These are phyloP conservation scores for Silybum marianum DNA, from an alignment of 129 eudicot genomes.

Conservation along the genomic window DNA sequence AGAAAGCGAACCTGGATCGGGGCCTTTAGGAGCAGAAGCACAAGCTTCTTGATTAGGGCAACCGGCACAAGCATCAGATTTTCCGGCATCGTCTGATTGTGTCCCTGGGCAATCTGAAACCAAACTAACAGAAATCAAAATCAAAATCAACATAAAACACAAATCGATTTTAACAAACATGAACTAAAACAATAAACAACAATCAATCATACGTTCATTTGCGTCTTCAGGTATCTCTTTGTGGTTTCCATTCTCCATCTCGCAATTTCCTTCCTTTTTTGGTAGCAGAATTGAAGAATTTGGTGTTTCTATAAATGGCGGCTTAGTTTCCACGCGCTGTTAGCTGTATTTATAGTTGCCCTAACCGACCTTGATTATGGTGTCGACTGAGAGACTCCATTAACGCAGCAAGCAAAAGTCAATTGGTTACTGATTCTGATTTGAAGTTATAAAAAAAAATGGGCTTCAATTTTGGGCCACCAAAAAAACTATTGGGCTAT, in stretches of 20 bases:
- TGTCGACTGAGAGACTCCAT: too few relatives aligned
- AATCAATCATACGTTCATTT: constrained; percentile 69
- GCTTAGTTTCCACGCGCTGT: too few relatives aligned
- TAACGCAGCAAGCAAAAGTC: too few relatives aligned
- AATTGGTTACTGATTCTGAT: too few relatives aligned
- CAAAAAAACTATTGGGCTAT: too few relatives aligned
- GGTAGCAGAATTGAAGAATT: constrained; percentile 1
- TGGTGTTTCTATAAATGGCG: constrained; percentile 7
- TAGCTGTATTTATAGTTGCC: not conserved
- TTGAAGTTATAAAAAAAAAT: too few relatives aligned
- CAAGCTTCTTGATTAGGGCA: constrained; percentile 95
- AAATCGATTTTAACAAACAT: not conserved
- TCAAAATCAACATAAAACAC: not conserved
- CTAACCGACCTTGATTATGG: not conserved
- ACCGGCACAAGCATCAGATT: constrained; percentile 79
- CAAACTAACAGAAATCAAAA: not conserved
- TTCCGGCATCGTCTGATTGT: constrained; percentile 81
- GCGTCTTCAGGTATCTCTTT: constrained; percentile 77
- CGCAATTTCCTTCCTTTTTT: not conserved
- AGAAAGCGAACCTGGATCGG: constrained; percentile 67
- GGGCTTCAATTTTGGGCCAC: too few relatives aligned
- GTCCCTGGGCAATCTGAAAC: constrained; percentile 90
- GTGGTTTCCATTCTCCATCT: constrained; percentile 60
- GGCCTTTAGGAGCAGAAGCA: constrained; percentile 98
- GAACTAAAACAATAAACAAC: not conserved